Conservation (phyloP, 805 yeast genomes). For the Suhomyces prunicola region DNA sequence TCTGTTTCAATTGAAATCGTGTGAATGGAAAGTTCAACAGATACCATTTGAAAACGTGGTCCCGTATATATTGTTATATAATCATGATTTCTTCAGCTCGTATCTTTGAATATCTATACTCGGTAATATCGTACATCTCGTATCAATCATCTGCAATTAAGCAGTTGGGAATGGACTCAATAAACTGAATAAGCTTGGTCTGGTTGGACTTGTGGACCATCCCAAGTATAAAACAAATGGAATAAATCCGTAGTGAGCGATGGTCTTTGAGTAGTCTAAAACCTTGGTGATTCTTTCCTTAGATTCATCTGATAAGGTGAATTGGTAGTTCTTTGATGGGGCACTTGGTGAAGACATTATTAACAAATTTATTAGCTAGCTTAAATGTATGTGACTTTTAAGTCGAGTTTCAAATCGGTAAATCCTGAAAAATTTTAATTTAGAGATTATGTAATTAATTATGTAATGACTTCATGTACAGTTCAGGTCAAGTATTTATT, state of each 20-base stretch:
- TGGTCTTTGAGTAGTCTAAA: slow-evolving; percentile 77
- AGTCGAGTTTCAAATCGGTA: not conserved
- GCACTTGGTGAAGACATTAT: slow-evolving; percentile 10
- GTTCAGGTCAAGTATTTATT: no score
- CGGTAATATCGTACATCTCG: not conserved
- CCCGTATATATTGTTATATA: not conserved
- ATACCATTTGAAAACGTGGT: not conserved
- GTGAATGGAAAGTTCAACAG: not conserved
- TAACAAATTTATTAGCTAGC: not conserved
- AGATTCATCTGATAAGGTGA: slow-evolving; percentile 44
- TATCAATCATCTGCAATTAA: slow-evolving; percentile 24
- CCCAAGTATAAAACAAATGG: slow-evolving; percentile 91
- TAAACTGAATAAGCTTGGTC: slow-evolving; percentile 75
- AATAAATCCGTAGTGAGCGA: slow-evolving; percentile 95
- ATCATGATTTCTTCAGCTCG: not conserved
- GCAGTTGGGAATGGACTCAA: slow-evolving; percentile 80
- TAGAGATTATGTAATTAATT: not conserved
- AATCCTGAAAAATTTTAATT: slow-evolving; percentile 3
- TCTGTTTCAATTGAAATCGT: not conserved
- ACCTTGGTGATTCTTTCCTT: slow-evolving; percentile 86
- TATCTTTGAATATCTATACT: not conserved
- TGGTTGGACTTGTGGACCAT: slow-evolving; percentile 66
- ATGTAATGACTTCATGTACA: not conserved
- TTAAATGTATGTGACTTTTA: not conserved
- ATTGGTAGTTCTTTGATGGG: slow-evolving; percentile 17